A percentile compares a stretch with the other conserved stretches of the same genome.
phyloP scores from a whole-genome alignment of 768 basidiomycete species.

The Pulveroboletus sp. region DNA sequence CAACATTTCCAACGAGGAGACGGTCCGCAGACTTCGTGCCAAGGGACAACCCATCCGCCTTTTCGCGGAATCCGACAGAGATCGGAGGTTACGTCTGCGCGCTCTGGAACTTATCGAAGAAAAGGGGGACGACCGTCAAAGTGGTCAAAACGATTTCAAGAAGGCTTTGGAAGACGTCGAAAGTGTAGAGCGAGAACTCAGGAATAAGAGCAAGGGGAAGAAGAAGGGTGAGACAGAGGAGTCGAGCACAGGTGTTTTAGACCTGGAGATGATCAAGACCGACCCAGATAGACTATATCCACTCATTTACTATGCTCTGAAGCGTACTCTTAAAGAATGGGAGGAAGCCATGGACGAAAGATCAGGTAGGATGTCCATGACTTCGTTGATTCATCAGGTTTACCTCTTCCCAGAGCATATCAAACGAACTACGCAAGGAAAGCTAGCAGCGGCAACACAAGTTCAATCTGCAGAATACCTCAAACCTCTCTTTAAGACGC shows the following conservation, averaged over 20 bases:
- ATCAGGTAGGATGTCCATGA: slow-evolving; percentile 54
- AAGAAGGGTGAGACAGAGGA: slow-evolving; percentile 57
- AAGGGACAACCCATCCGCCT: slow-evolving; percentile 94
- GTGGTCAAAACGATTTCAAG: slow-evolving; percentile 94
- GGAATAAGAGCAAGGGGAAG: slow-evolving; percentile 54
- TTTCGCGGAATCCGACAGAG: slow-evolving; percentile 95
- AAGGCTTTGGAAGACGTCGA: slow-evolving; percentile 86
- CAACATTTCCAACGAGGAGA: slow-evolving; percentile 93
- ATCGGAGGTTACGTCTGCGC: slow-evolving; percentile 80
- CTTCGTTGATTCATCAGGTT: background rate
- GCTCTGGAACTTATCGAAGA: slow-evolving; percentile 96
- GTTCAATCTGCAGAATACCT: slow-evolving; percentile 94
- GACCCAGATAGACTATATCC: slow-evolving; percentile 96
- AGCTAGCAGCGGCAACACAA: slow-evolving; percentile 91
- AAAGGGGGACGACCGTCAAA: slow-evolving; percentile 71
- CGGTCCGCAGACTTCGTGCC: slow-evolving; percentile 77
- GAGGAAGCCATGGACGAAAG: slow-evolving; percentile 91
- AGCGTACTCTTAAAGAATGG: slow-evolving; percentile 93
- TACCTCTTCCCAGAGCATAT: slow-evolving; percentile 56
- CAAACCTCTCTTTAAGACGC: slow-evolving; percentile 90
- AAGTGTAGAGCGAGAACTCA: slow-evolving; percentile 63
- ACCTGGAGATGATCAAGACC: slow-evolving; percentile 77
- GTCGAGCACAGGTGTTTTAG: slow-evolving; percentile 56
- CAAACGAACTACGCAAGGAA: slow-evolving; percentile 87
- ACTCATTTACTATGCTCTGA: slow-evolving; percentile 92